Percentiles rank a stretch among this genome's conserved stretches.
phyloP scores from a whole-genome alignment of 768 basidiomycete genomes.

The Cystofilobasidium bisporidii region DNA sequence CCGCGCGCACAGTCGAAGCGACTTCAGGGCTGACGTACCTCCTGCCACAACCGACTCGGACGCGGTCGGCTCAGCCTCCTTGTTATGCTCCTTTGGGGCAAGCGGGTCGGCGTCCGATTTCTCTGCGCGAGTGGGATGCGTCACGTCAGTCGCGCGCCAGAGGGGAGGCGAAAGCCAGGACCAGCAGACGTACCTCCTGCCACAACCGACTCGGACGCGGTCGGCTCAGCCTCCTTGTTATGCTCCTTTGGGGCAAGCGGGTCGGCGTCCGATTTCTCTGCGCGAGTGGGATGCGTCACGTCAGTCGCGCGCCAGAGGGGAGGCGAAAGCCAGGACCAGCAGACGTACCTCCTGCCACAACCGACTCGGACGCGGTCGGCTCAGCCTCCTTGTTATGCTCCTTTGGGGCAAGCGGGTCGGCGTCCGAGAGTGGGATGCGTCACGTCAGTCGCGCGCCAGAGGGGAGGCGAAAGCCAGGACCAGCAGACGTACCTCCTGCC shows the following conservation, averaged over 20 bases:
- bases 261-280: neutral
- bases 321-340: neutral
- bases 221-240: neutral
- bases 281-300: neutral
- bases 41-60: neutral
- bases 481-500: neutral
- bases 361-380: neutral
- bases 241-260: neutral
- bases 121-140: neutral
- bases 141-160: no score
- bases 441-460: no score
- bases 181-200: neutral
- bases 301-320: no score
- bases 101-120: constrained; percentile 2
- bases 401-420: neutral
- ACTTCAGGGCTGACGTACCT: no score
- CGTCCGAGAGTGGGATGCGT: neutral
- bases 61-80: neutral
- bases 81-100: neutral
- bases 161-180: no score
- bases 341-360: neutral
- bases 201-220: neutral
- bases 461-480: no score
- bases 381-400: neutral
- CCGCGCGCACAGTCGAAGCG: no score